phyloP scores from a whole-genome alignment of 2,329 filamentous ascomycete genomes.

The Colletotrichum neosansevieriae region DNA sequence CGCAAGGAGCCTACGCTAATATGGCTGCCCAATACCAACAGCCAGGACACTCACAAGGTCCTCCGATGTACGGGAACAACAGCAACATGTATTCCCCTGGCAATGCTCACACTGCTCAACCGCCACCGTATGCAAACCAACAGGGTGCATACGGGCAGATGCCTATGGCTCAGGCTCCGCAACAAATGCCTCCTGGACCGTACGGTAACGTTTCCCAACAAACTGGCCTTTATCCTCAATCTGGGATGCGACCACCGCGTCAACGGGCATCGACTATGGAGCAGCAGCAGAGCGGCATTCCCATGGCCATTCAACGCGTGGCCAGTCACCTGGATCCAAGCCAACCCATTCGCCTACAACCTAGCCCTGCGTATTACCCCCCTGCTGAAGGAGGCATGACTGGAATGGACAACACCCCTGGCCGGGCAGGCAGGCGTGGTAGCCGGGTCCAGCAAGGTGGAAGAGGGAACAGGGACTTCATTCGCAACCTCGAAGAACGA shows the following conservation, averaged over 20 bases:
- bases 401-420: constrained; percentile 68
- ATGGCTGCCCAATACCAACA: constrained; percentile 63
- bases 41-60: constrained; percentile 60
- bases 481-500: constrained; percentile 92
- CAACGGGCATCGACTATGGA: constrained; percentile 98
- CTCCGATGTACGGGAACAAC: constrained; percentile 85
- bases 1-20: constrained; percentile 69
- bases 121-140: constrained; percentile 85
- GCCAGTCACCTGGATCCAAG: constrained; percentile 96
- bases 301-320: constrained; percentile 91
- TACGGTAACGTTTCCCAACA: constrained; percentile 70
- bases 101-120: constrained; percentile 67
- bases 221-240: constrained; percentile 72
- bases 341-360: constrained; percentile 92
- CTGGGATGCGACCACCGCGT: constrained; percentile 76
- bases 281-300: constrained; percentile 92
- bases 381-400: constrained; percentile 81
- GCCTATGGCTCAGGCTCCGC: constrained; percentile 75
- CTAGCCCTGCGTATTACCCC: constrained; percentile 96
- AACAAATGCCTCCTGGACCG: constrained; percentile 74
- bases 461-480: constrained; percentile 84
- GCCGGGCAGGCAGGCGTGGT: constrained; percentile 76
- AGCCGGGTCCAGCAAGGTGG: constrained; percentile 75
- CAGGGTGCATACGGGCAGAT: constrained; percentile 79
- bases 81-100: constrained; percentile 82